Percentiles rank a stretch among this genome's conserved stretches.
Evolutionary conservation across 257 asterid genomes (phyloP).

Genomic region (Solanum bulbocastanum): DNA sequence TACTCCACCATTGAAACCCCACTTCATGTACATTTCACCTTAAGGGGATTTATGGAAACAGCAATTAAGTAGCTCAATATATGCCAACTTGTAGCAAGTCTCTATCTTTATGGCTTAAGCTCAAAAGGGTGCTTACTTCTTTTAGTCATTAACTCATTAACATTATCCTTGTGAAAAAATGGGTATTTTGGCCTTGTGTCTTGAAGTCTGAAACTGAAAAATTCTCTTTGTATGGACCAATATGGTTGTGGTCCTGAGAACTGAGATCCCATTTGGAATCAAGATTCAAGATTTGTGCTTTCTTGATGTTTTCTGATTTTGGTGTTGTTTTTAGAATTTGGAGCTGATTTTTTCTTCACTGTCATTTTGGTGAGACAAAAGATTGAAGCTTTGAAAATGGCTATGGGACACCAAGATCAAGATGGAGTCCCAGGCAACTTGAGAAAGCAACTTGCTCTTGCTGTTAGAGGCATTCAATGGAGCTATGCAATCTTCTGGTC

Average conservation of each 20-base stretch:
- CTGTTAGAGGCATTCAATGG: constrained; percentile 83
- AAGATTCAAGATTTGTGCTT: neutral
- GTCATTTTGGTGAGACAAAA: neutral
- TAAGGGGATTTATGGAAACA: neutral
- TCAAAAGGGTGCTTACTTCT: neutral
- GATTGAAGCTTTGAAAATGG: constrained; percentile 21
- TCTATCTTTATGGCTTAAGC: neutral
- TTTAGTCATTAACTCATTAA: neutral
- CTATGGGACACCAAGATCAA: constrained; percentile 24
- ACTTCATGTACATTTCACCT: neutral
- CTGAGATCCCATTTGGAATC: neutral
- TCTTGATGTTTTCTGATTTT: neutral
- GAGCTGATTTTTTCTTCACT: neutral
- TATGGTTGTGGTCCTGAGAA: neutral
- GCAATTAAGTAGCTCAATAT: neutral
- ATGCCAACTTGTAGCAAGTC: neutral
- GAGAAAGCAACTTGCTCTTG: constrained; percentile 61
- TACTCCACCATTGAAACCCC: neutral
- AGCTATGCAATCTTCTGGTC: constrained; percentile 94
- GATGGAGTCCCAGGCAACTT: constrained; percentile 28
- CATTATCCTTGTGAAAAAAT: neutral
- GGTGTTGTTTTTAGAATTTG: neutral
- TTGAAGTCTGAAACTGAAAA: neutral
- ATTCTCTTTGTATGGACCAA: neutral
- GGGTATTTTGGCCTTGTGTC: neutral